These are phyloP conservation scores for Aspergillus hancockii DNA, from an alignment of 495 filamentous ascomycete species.

Conservation along the genomic window DNA sequence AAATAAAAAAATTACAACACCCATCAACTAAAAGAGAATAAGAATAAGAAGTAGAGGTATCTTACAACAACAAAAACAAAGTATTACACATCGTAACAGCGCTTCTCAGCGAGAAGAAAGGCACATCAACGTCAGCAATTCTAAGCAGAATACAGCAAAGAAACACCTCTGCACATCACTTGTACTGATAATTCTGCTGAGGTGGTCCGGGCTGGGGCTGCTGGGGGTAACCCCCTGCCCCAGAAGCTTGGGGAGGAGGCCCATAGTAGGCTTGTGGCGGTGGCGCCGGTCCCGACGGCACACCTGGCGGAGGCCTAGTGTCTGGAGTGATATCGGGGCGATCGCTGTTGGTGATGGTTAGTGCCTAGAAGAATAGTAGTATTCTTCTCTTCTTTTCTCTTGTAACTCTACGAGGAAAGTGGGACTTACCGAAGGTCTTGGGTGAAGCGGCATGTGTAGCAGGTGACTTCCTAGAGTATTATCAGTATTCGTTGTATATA, in stretches of 20 bases:
- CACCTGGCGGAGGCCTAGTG: slow-evolving; percentile 37
- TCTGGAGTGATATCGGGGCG: slow-evolving; percentile 50
- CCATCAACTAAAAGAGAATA: neutral
- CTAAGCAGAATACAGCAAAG: neutral
- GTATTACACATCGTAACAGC: neutral
- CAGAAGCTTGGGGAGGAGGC: slow-evolving; percentile 17
- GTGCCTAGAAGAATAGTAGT: neutral
- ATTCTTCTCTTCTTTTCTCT: neutral
- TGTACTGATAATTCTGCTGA: slow-evolving; percentile 26
- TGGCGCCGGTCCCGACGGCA: slow-evolving; percentile 32
- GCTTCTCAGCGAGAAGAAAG: slow-evolving; percentile 3
- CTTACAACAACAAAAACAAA: neutral
- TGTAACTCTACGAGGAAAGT: too few relatives aligned
- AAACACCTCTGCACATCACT: slow-evolving; percentile 13
- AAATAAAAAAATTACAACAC: too few relatives aligned
- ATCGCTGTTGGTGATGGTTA: slow-evolving; percentile 29
- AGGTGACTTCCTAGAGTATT: slow-evolving; percentile 47
- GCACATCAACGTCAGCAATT: neutral
- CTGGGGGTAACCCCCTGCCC: slow-evolving; percentile 1
- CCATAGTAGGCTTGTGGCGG: slow-evolving; percentile 28
- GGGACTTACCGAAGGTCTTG: slow-evolving; percentile 51
- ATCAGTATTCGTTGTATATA: slow-evolving; percentile 19
- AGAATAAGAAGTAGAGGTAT: neutral
- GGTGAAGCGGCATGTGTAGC: slow-evolving; percentile 53
- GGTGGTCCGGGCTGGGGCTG: neutral